Evolutionary conservation across 177 flowering plant genomes (phyloP).

Genomic region (Tripterygium wilfordii): DNA sequence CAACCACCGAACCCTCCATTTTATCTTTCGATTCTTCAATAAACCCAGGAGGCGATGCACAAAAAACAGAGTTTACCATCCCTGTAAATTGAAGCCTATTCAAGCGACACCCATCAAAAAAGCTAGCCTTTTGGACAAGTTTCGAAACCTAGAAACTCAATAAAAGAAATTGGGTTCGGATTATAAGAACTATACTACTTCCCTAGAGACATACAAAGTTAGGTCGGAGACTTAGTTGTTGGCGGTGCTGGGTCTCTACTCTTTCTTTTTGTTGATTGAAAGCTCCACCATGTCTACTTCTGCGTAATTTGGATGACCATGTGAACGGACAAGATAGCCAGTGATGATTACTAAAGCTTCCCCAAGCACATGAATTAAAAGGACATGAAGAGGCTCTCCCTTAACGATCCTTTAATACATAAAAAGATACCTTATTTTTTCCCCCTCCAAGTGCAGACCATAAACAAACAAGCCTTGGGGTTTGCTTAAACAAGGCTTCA

Average conservation of each 20-base stretch:
- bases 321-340: background rate
- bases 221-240: conserved; percentile 12
- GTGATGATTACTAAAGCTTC: conserved; percentile 29
- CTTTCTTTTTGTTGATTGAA: conserved; percentile 19
- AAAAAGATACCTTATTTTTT: background rate
- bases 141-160: conserved; percentile 32
- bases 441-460: background rate
- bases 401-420: background rate
- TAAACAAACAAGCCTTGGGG: no score
- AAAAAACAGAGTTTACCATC: conserved; percentile 31
- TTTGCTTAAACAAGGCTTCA: no score
- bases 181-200: conserved; percentile 5
- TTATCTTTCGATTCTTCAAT: conserved; percentile 13
- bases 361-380: conserved; percentile 27
- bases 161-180: conserved; percentile 15
- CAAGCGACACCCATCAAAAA: conserved; percentile 19
- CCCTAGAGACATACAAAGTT: conserved; percentile 19
- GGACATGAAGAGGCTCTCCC: conserved; percentile 15
- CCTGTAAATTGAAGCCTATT: conserved; percentile 18
- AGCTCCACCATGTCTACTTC: conserved; percentile 31
- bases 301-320: background rate
- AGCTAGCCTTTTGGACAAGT: conserved; percentile 10
- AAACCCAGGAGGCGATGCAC: conserved; percentile 20
- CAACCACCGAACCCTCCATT: conserved; percentile 37
- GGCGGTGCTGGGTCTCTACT: conserved; percentile 13